Evolutionary conservation across 257 asterid genomes (phyloP).

Genomic region (Perilla frutescens): DNA sequence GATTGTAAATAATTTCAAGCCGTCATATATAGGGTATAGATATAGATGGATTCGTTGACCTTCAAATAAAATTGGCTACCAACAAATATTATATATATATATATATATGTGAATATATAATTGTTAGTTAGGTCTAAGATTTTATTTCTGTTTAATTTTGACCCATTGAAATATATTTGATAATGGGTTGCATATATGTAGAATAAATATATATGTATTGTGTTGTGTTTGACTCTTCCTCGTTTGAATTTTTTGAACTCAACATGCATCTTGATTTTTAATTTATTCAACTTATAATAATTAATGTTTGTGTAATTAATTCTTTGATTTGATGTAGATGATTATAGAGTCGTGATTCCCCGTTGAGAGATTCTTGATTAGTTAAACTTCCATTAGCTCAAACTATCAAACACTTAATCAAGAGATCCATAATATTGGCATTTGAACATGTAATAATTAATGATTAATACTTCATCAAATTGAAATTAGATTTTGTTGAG

Average conservation of each 20-base stretch:
- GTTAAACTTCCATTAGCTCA: no score
- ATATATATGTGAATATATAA: neutral
- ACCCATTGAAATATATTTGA: conserved; percentile 29
- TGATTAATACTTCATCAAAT: no score
- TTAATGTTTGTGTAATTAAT: no score
- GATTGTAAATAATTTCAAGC: conserved; percentile 20
- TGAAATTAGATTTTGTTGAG: no score
- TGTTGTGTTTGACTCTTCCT: neutral
- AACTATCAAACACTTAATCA: no score
- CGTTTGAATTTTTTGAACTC: conserved; percentile 1
- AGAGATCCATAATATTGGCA: no score
- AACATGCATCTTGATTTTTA: neutral
- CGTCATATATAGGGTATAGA: conserved; percentile 19
- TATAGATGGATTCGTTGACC: conserved; percentile 40
- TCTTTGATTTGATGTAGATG: no score
- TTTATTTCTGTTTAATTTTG: conserved; percentile 6
- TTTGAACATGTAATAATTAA: no score
- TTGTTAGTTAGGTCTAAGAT: conserved; percentile 38
- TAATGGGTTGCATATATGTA: conserved; percentile 18
- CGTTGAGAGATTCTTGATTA: no score
- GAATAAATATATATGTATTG: neutral
- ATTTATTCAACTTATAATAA: neutral
- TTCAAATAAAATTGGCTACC: conserved; percentile 31
- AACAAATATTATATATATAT: neutral
- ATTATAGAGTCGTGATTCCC: no score